Evolutionary conservation across 208 protist genomes (phyloP), one percentile per base, ranked within the genome.

Genomic region (Angomonas deanei): DNA sequence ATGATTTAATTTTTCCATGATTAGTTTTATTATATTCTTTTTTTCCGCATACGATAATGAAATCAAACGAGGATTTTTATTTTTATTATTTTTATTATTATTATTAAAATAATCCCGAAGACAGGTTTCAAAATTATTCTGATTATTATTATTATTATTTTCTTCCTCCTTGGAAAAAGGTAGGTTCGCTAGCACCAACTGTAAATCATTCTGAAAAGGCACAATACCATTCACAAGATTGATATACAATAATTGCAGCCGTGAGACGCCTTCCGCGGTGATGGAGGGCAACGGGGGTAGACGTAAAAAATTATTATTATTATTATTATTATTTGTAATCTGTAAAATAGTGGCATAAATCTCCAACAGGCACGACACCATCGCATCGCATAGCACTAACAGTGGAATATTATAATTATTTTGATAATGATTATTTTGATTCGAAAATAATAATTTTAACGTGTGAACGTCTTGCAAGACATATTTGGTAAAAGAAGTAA

Each of bases 211-310:
- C n/a, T 59, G 65, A 23, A 94, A 67, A 0, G 62, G 55, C 8
- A 82, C 85, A 66, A 78, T 86, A 53, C 74, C 74, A 58, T 92
- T 94, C 8, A 80, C 79, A 23, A 94, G 62, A 59, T 75, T 92
- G 23, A 94, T 65, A 32, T 91, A 83, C 52, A 92, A 50, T 52
- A 92, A 53, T 70, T 94, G 88, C n/a, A 56, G 26, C 1, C 71
- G 62, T 27, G 75, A 56, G 50, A 56, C 92, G 30, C 74, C 64
- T 3, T 70, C 61, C 11, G 75, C 61, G 24, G 78, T 76, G 31
- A 92, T 75, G 17, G 80, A 75, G 26, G 84, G 84, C 39, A 91
- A 76, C 61, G 88, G 85, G 1, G 88, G 82, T 38, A 92, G 74
- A 30, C 82, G 72, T 26, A 72, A 82, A 15, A 63, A 48, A 13